Evolutionary conservation across 2,329 filamentous ascomycete genomes (phyloP).

Genomic region (Cryphonectria naterciae): DNA sequence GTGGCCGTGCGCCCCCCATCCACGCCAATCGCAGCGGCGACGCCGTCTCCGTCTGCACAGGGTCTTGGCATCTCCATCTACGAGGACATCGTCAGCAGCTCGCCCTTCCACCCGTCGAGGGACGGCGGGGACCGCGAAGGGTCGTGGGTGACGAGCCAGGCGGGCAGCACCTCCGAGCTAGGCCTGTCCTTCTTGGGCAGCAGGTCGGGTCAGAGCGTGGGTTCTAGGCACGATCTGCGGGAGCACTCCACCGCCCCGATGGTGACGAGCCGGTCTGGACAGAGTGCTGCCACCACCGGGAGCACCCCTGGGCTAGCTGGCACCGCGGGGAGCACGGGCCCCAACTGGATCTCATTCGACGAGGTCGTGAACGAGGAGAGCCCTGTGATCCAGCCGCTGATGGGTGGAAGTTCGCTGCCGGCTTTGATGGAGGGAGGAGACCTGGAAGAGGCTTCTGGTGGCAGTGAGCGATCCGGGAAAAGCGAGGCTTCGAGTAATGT

Average conservation of each 20-base stretch:
- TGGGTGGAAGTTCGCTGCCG: neutral
- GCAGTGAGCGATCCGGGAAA: neutral
- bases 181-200: neutral
- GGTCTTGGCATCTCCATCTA: slow-evolving; percentile 39
- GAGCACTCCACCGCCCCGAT: neutral
- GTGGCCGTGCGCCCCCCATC: neutral
- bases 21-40: neutral
- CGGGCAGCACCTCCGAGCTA: neutral
- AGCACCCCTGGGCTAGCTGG: neutral
- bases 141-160: slow-evolving; percentile 34
- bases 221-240: neutral
- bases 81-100: slow-evolving; percentile 40
- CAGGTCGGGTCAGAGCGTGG: neutral
- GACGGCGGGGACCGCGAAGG: neutral
- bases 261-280: slow-evolving; percentile 3
- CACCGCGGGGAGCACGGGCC: neutral
- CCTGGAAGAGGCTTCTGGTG: neutral
- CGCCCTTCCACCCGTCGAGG: slow-evolving; percentile 40
- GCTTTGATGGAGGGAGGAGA: neutral
- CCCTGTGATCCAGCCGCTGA: neutral
- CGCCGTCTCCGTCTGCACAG: slow-evolving; percentile 17
- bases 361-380: slow-evolving; percentile 8
- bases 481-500: slow-evolving; percentile 11
- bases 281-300: neutral
- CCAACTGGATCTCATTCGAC: slow-evolving; percentile 10